Conservation (phyloP, 2,329 filamentous ascomycete species). For the Colletotrichum agaves region DNA sequence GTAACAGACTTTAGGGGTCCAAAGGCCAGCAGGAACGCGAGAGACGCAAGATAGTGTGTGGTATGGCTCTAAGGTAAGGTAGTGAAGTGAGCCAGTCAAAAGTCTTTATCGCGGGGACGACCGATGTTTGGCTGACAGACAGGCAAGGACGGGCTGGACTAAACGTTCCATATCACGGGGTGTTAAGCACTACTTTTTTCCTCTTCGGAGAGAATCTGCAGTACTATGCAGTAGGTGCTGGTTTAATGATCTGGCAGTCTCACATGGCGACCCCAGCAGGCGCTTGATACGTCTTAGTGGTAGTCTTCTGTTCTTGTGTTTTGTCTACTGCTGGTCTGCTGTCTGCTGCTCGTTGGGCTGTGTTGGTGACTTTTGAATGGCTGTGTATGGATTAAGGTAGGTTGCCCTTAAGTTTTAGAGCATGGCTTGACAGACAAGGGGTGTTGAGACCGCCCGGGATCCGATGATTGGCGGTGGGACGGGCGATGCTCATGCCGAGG, state of each 20-base stretch:
- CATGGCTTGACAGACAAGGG: not conserved
- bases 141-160: conserved; percentile 2
- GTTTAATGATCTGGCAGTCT: conserved; percentile 30
- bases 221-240: conserved; percentile 12
- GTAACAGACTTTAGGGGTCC: conserved; percentile 24
- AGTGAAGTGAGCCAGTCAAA: not conserved
- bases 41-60: conserved; percentile 15
- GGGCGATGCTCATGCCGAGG: not conserved
- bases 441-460: not conserved
- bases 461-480: conserved; percentile 14
- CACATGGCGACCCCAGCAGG: conserved; percentile 22
- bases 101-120: not conserved
- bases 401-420: not conserved
- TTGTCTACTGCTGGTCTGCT: too few relatives aligned
- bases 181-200: not conserved
- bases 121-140: not conserved
- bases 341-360: not conserved
- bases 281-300: conserved; percentile 11
- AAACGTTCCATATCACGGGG: conserved; percentile 21
- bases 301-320: too few relatives aligned
- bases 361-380: not conserved
- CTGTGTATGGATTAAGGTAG: not conserved
- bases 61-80: not conserved
- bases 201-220: not conserved
- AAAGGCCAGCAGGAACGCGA: conserved; percentile 11